phyloP scores from a whole-genome alignment of 306 rosid species.

The Cucumis cinereus region DNA sequence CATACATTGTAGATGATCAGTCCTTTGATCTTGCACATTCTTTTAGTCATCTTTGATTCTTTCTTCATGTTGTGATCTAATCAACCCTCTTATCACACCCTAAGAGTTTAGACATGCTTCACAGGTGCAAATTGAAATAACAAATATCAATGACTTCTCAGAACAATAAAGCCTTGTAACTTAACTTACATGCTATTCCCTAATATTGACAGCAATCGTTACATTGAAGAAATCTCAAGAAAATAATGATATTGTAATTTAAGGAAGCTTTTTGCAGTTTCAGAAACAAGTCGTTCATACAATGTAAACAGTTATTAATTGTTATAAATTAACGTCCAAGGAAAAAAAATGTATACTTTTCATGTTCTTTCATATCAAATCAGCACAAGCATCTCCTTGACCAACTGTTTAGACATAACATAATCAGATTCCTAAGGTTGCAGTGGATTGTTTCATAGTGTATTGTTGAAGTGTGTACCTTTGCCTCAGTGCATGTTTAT shows the following conservation, averaged over 20 bases:
- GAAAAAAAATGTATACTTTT: background rate
- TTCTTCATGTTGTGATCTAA: background rate
- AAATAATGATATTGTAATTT: background rate
- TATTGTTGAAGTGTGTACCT: background rate
- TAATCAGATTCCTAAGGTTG: background rate
- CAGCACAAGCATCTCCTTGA: slow-evolving; percentile 3
- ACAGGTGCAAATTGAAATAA: background rate
- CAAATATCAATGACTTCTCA: background rate
- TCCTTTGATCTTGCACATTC: slow-evolving; percentile 4
- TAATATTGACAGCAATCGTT: background rate
- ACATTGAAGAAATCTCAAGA: background rate
- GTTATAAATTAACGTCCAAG: background rate
- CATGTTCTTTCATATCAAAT: background rate
- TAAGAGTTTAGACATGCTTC: background rate
- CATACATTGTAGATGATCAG: background rate
- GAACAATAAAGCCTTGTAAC: background rate
- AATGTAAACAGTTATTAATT: background rate
- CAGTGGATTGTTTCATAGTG: background rate
- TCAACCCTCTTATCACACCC: background rate
- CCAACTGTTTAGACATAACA: background rate
- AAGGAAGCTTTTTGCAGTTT: background rate
- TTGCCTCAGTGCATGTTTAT: background rate
- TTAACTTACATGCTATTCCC: background rate
- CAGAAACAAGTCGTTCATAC: background rate
- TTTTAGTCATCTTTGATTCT: background rate